Evolutionary conservation across 2,329 filamentous ascomycete genomes (phyloP), one percentile per base, ranked within the genome.

Genomic region (Corniculantispora saksenae): DNA sequence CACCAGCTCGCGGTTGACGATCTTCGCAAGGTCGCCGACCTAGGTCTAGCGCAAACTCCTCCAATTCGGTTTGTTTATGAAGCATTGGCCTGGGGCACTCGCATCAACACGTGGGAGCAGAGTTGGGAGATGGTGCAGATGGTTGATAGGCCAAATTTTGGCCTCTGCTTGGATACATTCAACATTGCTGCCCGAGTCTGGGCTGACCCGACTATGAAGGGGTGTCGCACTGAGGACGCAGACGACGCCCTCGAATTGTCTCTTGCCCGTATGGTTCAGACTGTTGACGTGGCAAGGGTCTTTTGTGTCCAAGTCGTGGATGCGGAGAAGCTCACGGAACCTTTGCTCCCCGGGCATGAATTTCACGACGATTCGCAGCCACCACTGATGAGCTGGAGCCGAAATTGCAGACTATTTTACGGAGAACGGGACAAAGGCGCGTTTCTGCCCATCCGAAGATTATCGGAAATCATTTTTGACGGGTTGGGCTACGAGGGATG

Each of bases 271-370:
- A 76, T 92, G 12, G 67, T 77, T 1, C 78, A 77, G 0, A n/a
- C n/a, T n/a, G 78, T 92, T 17, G 84, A 91, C 67, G 78, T 85
- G 6, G 74, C 77, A 48, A 92, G 91, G 75, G 81, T 94, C 1
- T 91, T 92, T 70, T 91, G 90, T 72, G 83, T 94, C 8, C 91
- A 94, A 74, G 82, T 93, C 9, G 90, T 91, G 9, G 90, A 93
- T 71, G 91, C 87, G 0, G 89, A 92, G 74, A 79, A 83, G 6
- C 79, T 93, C 12, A 72, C 75, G 0, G 71, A 77, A 19, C 90
- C 90, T 0, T 74, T 93, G 7, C 38, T 65, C 74, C 84, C 81
- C 4, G 77, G 73, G 0, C 78, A 80, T 54, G 66, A 71, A 2
- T 78, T 77, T 45, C 76, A 79, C 65, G 68, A 74, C 66, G 47